Evolutionary conservation across 2,329 filamentous ascomycete species (phyloP), one percentile per base, ranked within the genome.

Genomic region (Dryadomyces quercus-mongolicae): DNA sequence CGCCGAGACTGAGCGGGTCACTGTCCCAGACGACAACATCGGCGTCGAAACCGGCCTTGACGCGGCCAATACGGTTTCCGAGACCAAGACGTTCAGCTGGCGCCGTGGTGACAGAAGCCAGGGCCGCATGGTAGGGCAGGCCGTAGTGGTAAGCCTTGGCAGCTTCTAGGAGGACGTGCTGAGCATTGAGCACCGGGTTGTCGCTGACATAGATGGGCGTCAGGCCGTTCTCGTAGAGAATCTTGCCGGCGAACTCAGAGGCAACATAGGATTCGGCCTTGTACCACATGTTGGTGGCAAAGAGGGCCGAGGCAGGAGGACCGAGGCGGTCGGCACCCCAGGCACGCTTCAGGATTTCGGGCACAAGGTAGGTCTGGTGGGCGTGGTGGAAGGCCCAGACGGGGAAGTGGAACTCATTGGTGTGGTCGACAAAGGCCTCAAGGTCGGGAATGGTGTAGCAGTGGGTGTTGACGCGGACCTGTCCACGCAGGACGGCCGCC

Each of bases 271-370:
- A 70, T 67, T 87, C 84, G 1, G 77, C 72, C 67, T 87, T 86
- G 73, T 86, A 87, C 64, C 78, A 84, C 79, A 85, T 85, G 63
- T 61, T 85, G 62, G 86, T 82, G 10, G 84, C 82, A 60, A 87
- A 87, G 3, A 62, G 38, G 36, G 60, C 60, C 16, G 60, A 61
- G 3, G 58, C 60, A 4, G 60, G 60, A 8, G 60, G 55, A 12
- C 58, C 58, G 46, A 52, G 55, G 16, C 43, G 47, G 51, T 61
- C 59, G 46, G 57, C 60, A 47, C 78, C 78, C 67, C 73, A 81
- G 0, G 75, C 74, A 50, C 77, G 72, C 61, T 79, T 80, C 3
- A 82, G 68, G 25, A 81, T 76, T 64, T 87, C 83, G 0, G 84
- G 83, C 0, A 86, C 76, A 1, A 86, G 67, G 59, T 74, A 86